Evolutionary conservation across 75 land plant species (phyloP).

Genomic region (Picea sitchensis): DNA sequence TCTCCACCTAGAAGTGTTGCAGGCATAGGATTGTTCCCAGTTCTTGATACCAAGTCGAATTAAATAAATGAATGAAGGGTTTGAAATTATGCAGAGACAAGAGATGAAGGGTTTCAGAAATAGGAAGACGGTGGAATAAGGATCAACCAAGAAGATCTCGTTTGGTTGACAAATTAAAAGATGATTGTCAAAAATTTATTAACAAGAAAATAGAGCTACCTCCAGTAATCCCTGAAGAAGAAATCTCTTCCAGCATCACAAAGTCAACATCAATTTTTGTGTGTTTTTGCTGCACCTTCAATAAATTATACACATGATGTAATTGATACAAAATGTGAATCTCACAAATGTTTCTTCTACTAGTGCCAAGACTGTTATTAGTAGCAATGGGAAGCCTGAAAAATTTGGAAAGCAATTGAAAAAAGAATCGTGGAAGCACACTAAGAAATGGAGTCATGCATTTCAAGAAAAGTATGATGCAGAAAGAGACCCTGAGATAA

Average conservation of each 20-base stretch:
- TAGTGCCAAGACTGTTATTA: slow-evolving; percentile 37
- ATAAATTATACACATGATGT: background rate
- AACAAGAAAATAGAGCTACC: background rate
- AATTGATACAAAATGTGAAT: background rate
- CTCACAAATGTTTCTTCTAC: slow-evolving; percentile 9
- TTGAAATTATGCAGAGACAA: too few species aligned
- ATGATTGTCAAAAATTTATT: slow-evolving; percentile 11
- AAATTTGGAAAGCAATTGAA: slow-evolving; percentile 36
- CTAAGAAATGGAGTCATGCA: slow-evolving; percentile 83
- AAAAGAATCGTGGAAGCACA: slow-evolving; percentile 65
- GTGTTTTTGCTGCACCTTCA: background rate
- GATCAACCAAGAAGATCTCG: slow-evolving; percentile 21
- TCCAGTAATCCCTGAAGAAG: slow-evolving; percentile 5
- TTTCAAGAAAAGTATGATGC: slow-evolving; percentile 65
- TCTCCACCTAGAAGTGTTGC: slow-evolving; percentile 81
- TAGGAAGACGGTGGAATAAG: slow-evolving; percentile 46
- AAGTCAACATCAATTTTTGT: background rate
- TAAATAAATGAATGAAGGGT: too few species aligned
- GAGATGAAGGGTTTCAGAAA: too few species aligned
- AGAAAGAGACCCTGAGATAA: slow-evolving; percentile 59
- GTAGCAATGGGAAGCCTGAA: slow-evolving; percentile 50
- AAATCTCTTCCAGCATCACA: slow-evolving; percentile 9
- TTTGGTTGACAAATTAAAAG: slow-evolving; percentile 24
- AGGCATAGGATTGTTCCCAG: slow-evolving; percentile 31
- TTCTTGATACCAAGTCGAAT: slow-evolving; percentile 55